Evolutionary conservation across 148 eudicot species (phyloP).

Genomic region (Spergularia bocconei): DNA sequence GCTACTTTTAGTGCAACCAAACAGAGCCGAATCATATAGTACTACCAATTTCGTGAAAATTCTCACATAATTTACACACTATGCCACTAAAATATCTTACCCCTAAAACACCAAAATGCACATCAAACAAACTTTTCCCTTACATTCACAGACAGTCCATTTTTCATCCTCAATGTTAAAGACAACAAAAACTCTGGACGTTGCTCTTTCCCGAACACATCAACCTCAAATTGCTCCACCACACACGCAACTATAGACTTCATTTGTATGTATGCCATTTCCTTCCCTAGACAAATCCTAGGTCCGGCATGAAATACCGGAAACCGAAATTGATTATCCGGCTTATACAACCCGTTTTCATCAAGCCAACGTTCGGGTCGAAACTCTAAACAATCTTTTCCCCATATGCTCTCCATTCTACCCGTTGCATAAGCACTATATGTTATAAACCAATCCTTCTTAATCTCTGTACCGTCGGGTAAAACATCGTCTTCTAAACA

Average conservation of each 20-base stretch:
- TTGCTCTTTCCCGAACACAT: slow-evolving; percentile 25
- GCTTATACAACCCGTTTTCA: slow-evolving; percentile 42
- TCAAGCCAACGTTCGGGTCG: slow-evolving; percentile 62
- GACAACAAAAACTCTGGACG: slow-evolving; percentile 29
- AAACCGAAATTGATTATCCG: slow-evolving; percentile 47
- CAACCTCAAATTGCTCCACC: slow-evolving; percentile 37
- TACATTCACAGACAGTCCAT: slow-evolving; percentile 36
- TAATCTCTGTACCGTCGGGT: slow-evolving; percentile 54
- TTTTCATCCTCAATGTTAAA: slow-evolving; percentile 36
- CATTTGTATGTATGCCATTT: slow-evolving; percentile 41
- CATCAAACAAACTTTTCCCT: not conserved
- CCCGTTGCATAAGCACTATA: slow-evolving; percentile 64
- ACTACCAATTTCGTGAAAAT: too few relatives aligned
- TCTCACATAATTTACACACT: too few relatives aligned
- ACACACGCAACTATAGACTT: slow-evolving; percentile 37
- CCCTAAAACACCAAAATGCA: too few relatives aligned
- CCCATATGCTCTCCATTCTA: slow-evolving; percentile 74
- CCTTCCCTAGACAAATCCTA: slow-evolving; percentile 38
- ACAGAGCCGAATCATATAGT: too few relatives aligned
- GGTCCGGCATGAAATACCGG: slow-evolving; percentile 41
- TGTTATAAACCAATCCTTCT: slow-evolving; percentile 42
- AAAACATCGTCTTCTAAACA: slow-evolving; percentile 44
- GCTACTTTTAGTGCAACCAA: too few relatives aligned
- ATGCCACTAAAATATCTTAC: too few relatives aligned
- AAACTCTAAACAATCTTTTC: slow-evolving; percentile 57